phyloP scores from a whole-genome alignment of 441 rosid genomes.

The Flueggea neowawraea region DNA sequence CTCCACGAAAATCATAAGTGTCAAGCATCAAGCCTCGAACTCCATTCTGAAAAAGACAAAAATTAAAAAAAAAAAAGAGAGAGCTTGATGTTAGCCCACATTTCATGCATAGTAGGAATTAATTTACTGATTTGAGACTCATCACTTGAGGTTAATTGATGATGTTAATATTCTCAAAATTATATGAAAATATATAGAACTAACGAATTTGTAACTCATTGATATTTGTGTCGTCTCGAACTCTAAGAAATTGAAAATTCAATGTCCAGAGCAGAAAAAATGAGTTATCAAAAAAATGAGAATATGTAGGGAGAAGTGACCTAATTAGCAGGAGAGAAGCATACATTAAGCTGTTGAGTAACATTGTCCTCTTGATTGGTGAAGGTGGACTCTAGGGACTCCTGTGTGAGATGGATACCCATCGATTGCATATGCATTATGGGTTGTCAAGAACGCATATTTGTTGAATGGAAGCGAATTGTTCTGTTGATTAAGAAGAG shows the following conservation, averaged over 20 bases:
- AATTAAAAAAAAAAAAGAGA: background rate
- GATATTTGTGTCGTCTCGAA: too few species aligned
- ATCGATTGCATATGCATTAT: slow-evolving; percentile 51
- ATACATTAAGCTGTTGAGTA: slow-evolving; percentile 60
- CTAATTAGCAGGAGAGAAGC: background rate
- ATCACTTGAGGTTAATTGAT: too few species aligned
- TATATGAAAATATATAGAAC: too few species aligned
- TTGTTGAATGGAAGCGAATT: slow-evolving; percentile 66
- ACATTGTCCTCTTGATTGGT: slow-evolving; percentile 76
- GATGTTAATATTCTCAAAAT: too few species aligned
- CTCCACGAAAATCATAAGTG: slow-evolving; percentile 74
- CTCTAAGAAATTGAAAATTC: too few species aligned
- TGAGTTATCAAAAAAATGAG: background rate
- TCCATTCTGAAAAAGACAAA: slow-evolving; percentile 51
- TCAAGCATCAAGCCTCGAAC: slow-evolving; percentile 84
- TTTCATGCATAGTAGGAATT: too few species aligned
- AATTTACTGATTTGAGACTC: too few species aligned
- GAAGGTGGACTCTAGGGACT: slow-evolving; percentile 46
- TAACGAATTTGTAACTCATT: too few species aligned
- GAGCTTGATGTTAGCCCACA: too few species aligned
- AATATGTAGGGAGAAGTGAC: background rate
- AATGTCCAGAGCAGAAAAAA: too few species aligned
- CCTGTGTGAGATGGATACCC: slow-evolving; percentile 44
- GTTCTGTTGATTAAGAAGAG: slow-evolving; percentile 27
- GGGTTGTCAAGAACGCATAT: slow-evolving; percentile 57